A percentile compares a stretch with the other conserved stretches of the same genome.
phyloP scores from a whole-genome alignment of 75 land plant species.

The Azolla pinnata region DNA sequence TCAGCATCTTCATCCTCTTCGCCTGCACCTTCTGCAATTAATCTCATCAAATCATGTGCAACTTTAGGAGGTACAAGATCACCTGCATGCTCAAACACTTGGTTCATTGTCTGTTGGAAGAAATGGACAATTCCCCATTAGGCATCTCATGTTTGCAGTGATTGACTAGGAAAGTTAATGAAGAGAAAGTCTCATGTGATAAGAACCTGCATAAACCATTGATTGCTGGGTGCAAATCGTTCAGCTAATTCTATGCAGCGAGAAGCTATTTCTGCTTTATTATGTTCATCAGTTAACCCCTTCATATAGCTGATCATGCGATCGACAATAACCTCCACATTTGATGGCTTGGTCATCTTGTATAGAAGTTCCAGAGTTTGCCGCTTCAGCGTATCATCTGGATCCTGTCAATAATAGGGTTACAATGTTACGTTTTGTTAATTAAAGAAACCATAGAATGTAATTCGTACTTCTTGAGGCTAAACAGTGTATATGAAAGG shows the following conservation, averaged over 20 bases:
- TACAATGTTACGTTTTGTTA: too few species aligned
- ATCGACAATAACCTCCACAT: constrained; percentile 97
- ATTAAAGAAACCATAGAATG: too few species aligned
- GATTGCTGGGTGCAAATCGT: constrained; percentile 89
- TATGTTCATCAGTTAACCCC: constrained; percentile 73
- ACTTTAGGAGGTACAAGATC: constrained; percentile 70
- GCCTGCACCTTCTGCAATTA: constrained; percentile 98
- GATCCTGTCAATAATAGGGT: constrained; percentile 55
- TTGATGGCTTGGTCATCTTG: constrained; percentile 92
- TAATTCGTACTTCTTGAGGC: too few species aligned
- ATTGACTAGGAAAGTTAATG: too few species aligned
- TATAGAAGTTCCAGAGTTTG: constrained; percentile 93
- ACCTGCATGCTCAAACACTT: constrained; percentile 95
- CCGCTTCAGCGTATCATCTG: constrained; percentile 93
- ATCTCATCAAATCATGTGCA: constrained; percentile 91
- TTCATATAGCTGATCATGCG: constrained; percentile 97
- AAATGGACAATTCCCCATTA: too few species aligned
- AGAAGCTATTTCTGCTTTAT: constrained; percentile 90
- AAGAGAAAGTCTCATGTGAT: too few species aligned
- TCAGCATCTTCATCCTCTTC: constrained; percentile 91
- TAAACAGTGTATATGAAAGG: too few species aligned
- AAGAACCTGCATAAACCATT: constrained; percentile 96
- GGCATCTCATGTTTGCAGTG: too few species aligned
- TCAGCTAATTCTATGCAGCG: constrained; percentile 95
- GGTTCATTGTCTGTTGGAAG: constrained; percentile 81